Evolutionary conservation across 805 yeast species (phyloP).

Genomic region (Barnettozyma salicaria): DNA sequence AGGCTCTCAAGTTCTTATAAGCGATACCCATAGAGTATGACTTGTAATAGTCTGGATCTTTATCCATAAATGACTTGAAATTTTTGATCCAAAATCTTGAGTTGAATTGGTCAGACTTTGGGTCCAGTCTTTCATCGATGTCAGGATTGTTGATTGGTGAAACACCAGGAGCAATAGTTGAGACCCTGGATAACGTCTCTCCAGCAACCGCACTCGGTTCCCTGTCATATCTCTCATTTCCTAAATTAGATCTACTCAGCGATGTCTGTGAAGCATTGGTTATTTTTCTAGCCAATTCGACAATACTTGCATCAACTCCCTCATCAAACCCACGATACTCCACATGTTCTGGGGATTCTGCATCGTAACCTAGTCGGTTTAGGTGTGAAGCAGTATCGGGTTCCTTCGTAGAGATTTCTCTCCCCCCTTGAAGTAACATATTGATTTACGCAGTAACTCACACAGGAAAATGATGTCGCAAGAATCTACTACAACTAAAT

Average conservation of each 20-base stretch:
- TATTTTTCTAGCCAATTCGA: slow-evolving; percentile 6
- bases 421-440: background rate
- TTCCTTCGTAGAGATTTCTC: background rate
- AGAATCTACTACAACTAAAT: too few species aligned
- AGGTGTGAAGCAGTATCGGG: background rate
- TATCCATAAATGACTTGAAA: slow-evolving; percentile 40
- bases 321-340: slow-evolving; percentile 6
- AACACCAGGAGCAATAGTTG: slow-evolving; percentile 34
- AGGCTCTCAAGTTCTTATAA: slow-evolving; percentile 51
- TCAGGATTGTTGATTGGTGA: slow-evolving; percentile 29
- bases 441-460: background rate
- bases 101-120: slow-evolving; percentile 49
- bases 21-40: slow-evolving; percentile 50
- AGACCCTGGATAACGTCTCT: slow-evolving; percentile 31
- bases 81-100: slow-evolving; percentile 60
- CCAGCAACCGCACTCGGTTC: slow-evolving; percentile 5
- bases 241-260: slow-evolving; percentile 41
- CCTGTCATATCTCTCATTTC: too few species aligned
- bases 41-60: slow-evolving; percentile 53
- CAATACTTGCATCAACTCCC: slow-evolving; percentile 4
- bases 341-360: background rate
- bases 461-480: slow-evolving; percentile 1
- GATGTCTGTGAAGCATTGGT: slow-evolving; percentile 4
- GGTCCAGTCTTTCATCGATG: slow-evolving; percentile 47
- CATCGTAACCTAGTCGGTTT: background rate